Conservation (phyloP, 805 yeast species). For the Torulaspora franciscae region DNA sequence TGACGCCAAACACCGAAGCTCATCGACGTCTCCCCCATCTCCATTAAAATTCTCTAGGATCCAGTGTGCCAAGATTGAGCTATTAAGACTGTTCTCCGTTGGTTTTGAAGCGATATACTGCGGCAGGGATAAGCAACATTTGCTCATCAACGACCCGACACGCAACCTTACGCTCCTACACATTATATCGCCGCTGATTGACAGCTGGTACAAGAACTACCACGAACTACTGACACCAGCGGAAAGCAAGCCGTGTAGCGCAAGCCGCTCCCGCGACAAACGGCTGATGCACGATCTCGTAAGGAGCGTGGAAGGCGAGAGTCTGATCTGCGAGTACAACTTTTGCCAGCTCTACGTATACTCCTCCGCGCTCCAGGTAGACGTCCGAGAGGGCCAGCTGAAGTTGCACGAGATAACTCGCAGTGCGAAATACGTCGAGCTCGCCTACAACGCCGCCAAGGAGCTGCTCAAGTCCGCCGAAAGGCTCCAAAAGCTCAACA, state of each 20-base stretch:
- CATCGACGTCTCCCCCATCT: slow-evolving; percentile 12
- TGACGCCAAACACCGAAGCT: slow-evolving; percentile 6
- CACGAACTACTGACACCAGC: slow-evolving; percentile 48
- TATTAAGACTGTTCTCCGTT: slow-evolving; percentile 69
- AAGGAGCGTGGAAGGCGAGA: slow-evolving; percentile 53
- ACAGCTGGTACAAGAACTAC: slow-evolving; percentile 70
- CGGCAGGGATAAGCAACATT: slow-evolving; percentile 42
- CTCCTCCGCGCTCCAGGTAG: slow-evolving; percentile 67
- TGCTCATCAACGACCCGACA: slow-evolving; percentile 43
- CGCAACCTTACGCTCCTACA: slow-evolving; percentile 68
- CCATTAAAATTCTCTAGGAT: slow-evolving; percentile 51
- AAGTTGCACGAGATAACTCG: slow-evolving; percentile 65
- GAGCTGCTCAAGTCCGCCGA: slow-evolving; percentile 69
- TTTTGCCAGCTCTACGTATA: slow-evolving; percentile 80
- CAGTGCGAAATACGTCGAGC: slow-evolving; percentile 70
- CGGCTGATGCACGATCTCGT: slow-evolving; percentile 35
- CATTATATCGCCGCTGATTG: slow-evolving; percentile 70
- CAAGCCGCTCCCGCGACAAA: slow-evolving; percentile 26
- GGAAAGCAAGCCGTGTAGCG: slow-evolving; percentile 32
- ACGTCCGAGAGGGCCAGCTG: slow-evolving; percentile 36
- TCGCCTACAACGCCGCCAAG: slow-evolving; percentile 79
- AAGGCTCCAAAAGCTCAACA: slow-evolving; percentile 57
- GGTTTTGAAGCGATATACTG: slow-evolving; percentile 83
- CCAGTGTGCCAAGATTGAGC: slow-evolving; percentile 75
- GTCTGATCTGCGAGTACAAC: slow-evolving; percentile 74